Evolutionary conservation across 2,329 filamentous ascomycete genomes (phyloP).

Genomic region (Alternaria postmessia): DNA sequence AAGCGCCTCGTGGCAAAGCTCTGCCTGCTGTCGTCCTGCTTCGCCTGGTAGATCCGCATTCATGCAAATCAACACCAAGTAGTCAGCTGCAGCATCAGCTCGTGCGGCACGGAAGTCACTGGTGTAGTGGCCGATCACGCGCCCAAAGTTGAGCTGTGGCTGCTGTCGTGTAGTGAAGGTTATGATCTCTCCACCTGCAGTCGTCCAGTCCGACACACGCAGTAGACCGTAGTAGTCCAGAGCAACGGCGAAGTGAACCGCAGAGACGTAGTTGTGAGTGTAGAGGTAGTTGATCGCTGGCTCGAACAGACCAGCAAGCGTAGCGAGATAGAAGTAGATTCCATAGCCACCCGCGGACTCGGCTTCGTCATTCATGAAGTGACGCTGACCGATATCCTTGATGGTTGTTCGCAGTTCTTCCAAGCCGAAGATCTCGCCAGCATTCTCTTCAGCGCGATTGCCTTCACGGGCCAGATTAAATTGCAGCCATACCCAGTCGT

Average conservation of each 20-base stretch:
- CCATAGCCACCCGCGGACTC: conserved; percentile 83
- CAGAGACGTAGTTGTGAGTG: conserved; percentile 88
- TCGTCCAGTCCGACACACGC: conserved; percentile 81
- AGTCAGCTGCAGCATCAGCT: conserved; percentile 89
- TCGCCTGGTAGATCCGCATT: conserved; percentile 83
- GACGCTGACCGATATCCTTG: conserved; percentile 85
- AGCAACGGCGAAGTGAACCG: conserved; percentile 92
- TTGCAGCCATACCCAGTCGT: conserved; percentile 74
- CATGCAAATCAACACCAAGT: conserved; percentile 88
- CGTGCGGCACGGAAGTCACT: conserved; percentile 92
- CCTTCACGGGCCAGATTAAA: conserved; percentile 70
- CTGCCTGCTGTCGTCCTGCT: conserved; percentile 77
- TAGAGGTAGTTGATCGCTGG: conserved; percentile 92
- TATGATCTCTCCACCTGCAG: conserved; percentile 69
- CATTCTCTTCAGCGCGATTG: conserved; percentile 67
- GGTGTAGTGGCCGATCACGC: conserved; percentile 94
- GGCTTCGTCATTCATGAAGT: conserved; percentile 83
- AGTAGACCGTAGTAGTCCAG: conserved; percentile 73
- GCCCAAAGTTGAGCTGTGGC: conserved; percentile 91
- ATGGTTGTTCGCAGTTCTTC: conserved; percentile 80
- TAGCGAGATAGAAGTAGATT: conserved; percentile 92
- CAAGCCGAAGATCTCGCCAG: conserved; percentile 69
- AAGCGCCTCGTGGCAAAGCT: conserved; percentile 88
- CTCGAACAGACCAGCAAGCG: conserved; percentile 92
- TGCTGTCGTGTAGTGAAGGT: conserved; percentile 72